Percentiles rank a stretch among this genome's conserved stretches.
phyloP scores from a whole-genome alignment of 2,329 filamentous ascomycete species.

The Hortaea werneckii region DNA sequence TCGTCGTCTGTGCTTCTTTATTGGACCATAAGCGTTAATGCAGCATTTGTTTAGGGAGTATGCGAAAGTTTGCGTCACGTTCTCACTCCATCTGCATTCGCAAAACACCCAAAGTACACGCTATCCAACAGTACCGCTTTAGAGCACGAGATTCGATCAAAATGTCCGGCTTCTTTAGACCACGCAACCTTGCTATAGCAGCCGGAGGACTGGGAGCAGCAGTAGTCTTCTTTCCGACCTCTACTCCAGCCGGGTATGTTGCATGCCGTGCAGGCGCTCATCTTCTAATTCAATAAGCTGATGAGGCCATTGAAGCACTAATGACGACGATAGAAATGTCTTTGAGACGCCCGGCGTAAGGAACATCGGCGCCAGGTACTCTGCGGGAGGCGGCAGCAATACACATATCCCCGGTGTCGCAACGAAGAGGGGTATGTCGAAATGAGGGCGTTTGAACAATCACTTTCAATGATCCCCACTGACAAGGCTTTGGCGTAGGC shows the following conservation, averaged over 20 bases:
- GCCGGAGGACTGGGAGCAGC: conserved; percentile 15
- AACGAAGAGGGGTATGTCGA: conserved; percentile 22
- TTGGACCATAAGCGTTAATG: too few species aligned
- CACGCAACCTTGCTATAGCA: conserved; percentile 22
- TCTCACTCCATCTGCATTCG: too few species aligned
- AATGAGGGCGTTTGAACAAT: neutral
- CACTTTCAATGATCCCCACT: neutral
- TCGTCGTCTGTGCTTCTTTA: too few species aligned
- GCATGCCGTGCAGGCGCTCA: too few species aligned
- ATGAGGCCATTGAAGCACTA: neutral
- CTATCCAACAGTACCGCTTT: neutral
- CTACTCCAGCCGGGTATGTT: too few species aligned
- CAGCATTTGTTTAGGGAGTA: too few species aligned
- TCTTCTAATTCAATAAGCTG: too few species aligned
- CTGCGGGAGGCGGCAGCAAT: conserved; percentile 24
- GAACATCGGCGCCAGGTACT: conserved; percentile 25
- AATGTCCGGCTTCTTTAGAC: conserved; percentile 18
- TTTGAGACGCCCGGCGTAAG: conserved; percentile 27
- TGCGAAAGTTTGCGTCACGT: too few species aligned
- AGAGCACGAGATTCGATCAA: conserved; percentile 1
- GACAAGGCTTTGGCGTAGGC: too few species aligned
- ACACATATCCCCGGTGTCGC: conserved; percentile 26
- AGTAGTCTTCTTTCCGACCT: conserved; percentile 15
- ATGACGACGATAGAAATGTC: conserved; percentile 12
- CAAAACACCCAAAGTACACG: neutral